Percentiles rank a stretch among this genome's conserved stretches.
Evolutionary conservation across 495 filamentous ascomycete genomes (phyloP).

Genomic region (Oidiodendron maius): DNA sequence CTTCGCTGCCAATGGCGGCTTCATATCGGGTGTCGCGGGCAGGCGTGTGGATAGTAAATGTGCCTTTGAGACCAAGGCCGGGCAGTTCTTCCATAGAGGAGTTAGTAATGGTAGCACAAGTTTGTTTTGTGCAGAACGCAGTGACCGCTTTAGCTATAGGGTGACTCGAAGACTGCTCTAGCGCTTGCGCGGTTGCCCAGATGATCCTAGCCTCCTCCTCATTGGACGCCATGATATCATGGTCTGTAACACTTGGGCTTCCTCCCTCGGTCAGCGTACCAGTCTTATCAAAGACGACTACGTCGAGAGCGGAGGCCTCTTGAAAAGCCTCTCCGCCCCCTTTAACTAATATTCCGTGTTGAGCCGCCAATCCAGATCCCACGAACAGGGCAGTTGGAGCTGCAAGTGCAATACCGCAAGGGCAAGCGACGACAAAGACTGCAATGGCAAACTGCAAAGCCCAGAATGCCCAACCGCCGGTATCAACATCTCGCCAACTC

Average conservation of each 20-base stretch:
- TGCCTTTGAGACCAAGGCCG: constrained; percentile 75
- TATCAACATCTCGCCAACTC: constrained; percentile 58
- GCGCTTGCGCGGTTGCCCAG: constrained; percentile 48
- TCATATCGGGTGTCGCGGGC: constrained; percentile 14
- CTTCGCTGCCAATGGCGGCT: constrained; percentile 78
- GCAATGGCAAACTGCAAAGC: constrained; percentile 88
- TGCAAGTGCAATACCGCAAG: constrained; percentile 86
- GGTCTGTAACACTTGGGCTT: constrained; percentile 64
- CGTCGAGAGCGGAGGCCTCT: constrained; percentile 80
- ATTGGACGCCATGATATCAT: constrained; percentile 18
- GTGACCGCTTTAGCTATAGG: constrained; percentile 82
- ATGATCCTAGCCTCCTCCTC: constrained; percentile 12
- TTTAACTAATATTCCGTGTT: constrained; percentile 84
- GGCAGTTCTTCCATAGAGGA: constrained; percentile 54
- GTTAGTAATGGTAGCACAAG: constrained; percentile 28
- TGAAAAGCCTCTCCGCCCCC: constrained; percentile 97
- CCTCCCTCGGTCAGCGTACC: constrained; percentile 86
- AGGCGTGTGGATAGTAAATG: constrained; percentile 40
- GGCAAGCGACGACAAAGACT: constrained; percentile 93
- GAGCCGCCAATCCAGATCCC: constrained; percentile 80
- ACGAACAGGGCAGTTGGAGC: constrained; percentile 93
- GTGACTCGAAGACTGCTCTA: constrained; percentile 83
- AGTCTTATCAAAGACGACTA: constrained; percentile 94
- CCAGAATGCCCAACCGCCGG: constrained; percentile 82
- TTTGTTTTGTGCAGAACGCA: constrained; percentile 50